Base-by-base conservation (phyloP, 139 green algal genomes). In the Chlamydomonas asymmetrica region DNA sequence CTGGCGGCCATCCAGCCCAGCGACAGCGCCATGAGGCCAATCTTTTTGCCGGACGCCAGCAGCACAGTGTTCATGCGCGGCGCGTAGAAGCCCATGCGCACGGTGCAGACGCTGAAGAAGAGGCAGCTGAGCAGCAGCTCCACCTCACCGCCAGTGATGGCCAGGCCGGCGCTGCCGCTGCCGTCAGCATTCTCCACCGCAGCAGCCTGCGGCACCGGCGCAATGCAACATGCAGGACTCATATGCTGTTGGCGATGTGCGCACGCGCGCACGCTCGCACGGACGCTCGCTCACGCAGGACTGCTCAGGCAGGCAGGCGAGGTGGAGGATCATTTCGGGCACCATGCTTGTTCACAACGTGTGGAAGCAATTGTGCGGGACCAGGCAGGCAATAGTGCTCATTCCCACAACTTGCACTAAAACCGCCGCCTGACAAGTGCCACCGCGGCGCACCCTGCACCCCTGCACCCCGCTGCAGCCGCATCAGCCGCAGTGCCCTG, bases 31-130 rank as follows among this genome's bases (percentile, higher is more conserved):
- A 43, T 77, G 23, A 70, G 59, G 3, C 71, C 71, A 29, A 86
- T 66, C 49, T 85, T 88, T 71, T 88, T 88, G 43, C 75, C 80
- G 48, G 85, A 82, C 9, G 85, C 73, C 41, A 90, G 75, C 0
- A 64, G 10, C 32, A 79, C 81, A 0, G 80, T 61, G 62, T 87
- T 41, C n/a, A 73, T 56, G n/a, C 76, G 73, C 0, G 79, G 79
- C 9, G 82, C 77, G 34, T 84, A 64, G 35, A 78, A 71, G 63
- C 74, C 80, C 27, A 88, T 67, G 20, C 85, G 75, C 25, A 88
- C 70, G 5, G 71, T 77, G 71, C 71, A 69, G 5, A 69, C 18
- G 32, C 50, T 66, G 32, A 45, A 77, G 45, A 82, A 87, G 23
- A 73, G 38, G 59, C 82, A 87, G 0, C 78, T 64, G 23, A 80